phyloP scores from a whole-genome alignment of 2,329 filamentous ascomycete species.

The Didymella sp. region DNA sequence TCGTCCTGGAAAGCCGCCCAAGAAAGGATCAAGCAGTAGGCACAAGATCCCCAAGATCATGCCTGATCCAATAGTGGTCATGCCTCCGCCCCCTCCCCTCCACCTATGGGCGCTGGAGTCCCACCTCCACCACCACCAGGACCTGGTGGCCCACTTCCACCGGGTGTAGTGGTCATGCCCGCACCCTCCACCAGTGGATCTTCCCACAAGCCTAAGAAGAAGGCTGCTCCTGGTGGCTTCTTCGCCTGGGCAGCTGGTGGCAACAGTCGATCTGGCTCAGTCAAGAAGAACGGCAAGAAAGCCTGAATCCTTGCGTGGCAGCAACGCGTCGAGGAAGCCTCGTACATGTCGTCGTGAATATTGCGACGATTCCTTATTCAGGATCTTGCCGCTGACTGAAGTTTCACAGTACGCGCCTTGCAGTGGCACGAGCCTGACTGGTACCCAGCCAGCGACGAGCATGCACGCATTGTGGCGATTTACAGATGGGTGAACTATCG shows the following conservation, averaged over 20 bases:
- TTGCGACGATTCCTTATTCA: background rate
- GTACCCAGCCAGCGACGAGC: background rate
- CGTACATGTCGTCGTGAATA: conserved; percentile 9
- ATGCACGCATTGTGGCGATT: background rate
- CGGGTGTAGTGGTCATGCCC: background rate
- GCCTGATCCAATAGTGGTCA: conserved; percentile 2
- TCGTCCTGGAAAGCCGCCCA: background rate
- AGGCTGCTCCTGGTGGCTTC: conserved; percentile 9
- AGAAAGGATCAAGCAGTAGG: conserved; percentile 10
- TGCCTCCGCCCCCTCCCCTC: background rate
- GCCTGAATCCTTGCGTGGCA: conserved; percentile 21
- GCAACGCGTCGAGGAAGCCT: conserved; percentile 19
- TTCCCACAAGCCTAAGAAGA: conserved; percentile 17
- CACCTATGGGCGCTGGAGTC: background rate
- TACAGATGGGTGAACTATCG: conserved; percentile 4
- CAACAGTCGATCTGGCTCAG: conserved; percentile 2
- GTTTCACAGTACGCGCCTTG: background rate
- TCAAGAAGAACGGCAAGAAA: conserved; percentile 21
- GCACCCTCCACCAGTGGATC: background rate
- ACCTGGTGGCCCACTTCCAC: background rate
- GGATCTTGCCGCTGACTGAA: background rate
- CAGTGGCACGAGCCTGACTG: background rate
- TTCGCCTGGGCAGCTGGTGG: conserved; percentile 19
- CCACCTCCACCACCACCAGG: conserved; percentile 1
- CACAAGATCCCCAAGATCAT: conserved; percentile 5